These are phyloP conservation scores for Sporothrix humicola DNA, from an alignment of 2,329 filamentous ascomycete species.

Conservation along the genomic window DNA sequence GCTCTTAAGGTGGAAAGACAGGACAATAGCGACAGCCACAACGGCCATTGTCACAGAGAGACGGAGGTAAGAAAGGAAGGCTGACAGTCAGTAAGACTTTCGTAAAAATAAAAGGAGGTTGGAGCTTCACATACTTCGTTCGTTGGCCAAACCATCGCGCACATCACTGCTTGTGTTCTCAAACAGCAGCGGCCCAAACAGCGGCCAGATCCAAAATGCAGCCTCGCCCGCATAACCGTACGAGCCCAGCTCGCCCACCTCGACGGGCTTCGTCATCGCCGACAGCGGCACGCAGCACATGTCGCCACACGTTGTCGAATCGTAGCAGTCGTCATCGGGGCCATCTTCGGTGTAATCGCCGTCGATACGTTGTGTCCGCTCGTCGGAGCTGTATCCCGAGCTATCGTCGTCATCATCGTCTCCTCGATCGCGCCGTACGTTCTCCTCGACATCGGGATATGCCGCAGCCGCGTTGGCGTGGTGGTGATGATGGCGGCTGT, in stretches of 20 bases:
- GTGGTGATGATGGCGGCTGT: not conserved
- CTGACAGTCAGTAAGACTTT: conserved; percentile 43
- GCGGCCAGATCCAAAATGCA: conserved; percentile 65
- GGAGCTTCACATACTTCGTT: conserved; percentile 60
- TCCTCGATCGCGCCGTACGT: not conserved
- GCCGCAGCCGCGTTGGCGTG: conserved; percentile 4
- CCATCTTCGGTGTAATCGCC: not conserved
- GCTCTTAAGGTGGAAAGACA: conserved; percentile 88
- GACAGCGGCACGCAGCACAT: conserved; percentile 50
- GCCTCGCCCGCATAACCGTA: conserved; percentile 44
- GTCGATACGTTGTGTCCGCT: not conserved
- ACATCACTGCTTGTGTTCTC: conserved; percentile 77
- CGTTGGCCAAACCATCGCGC: conserved; percentile 78
- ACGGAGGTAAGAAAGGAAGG: conserved; percentile 89
- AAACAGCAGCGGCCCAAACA: conserved; percentile 72
- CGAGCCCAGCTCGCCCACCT: conserved; percentile 50
- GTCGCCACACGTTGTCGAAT: conserved; percentile 14
- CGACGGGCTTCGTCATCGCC: conserved; percentile 51
- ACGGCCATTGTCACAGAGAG: conserved; percentile 90
- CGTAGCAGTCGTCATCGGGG: not conserved
- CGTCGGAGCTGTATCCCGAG: not conserved
- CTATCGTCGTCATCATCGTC: conserved; percentile 13
- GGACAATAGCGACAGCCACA: conserved; percentile 85
- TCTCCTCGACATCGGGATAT: conserved; percentile 26
- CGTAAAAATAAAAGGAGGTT: not conserved